Evolutionary conservation across 2,329 filamentous ascomycete species (phyloP).

Genomic region (Acephala macrosclerotiorum): DNA sequence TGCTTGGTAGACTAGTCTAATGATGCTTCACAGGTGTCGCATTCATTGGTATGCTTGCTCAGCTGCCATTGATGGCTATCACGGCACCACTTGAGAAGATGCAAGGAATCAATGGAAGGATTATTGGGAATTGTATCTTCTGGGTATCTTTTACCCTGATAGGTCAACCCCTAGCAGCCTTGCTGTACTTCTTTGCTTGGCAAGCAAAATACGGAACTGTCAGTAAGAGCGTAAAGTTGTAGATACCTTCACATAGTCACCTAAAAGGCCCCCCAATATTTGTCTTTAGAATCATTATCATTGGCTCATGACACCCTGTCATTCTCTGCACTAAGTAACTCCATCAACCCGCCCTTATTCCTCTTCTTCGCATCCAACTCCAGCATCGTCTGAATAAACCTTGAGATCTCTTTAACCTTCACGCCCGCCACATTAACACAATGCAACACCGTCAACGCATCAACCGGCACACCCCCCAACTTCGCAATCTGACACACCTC

Average conservation of each 20-base stretch:
- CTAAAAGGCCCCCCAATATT: no score
- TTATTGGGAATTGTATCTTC: slow-evolving; percentile 92
- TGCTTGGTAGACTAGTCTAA: slow-evolving; percentile 25
- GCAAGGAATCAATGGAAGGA: slow-evolving; percentile 75
- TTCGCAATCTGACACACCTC: slow-evolving; percentile 69
- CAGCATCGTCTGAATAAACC: slow-evolving; percentile 75
- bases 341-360: slow-evolving; percentile 80
- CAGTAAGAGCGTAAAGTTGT: slow-evolving; percentile 48
- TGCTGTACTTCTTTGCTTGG: slow-evolving; percentile 98
- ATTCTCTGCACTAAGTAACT: slow-evolving; percentile 83
- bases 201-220: slow-evolving; percentile 95
- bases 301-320: slow-evolving; percentile 63
- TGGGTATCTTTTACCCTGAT: slow-evolving; percentile 97
- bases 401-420: slow-evolving; percentile 83
- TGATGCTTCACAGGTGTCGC: slow-evolving; percentile 72
- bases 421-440: slow-evolving; percentile 77
- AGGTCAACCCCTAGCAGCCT: slow-evolving; percentile 88
- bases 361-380: slow-evolving; percentile 80
- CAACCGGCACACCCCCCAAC: slow-evolving; percentile 82
- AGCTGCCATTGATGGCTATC: slow-evolving; percentile 84
- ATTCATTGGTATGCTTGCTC: slow-evolving; percentile 91
- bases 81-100: slow-evolving; percentile 83
- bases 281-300: no score
- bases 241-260: slow-evolving; percentile 6
- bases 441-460: slow-evolving; percentile 79